Conservation (phyloP, 768 basidiomycete genomes). For the Udeniomyces megalosporus region DNA sequence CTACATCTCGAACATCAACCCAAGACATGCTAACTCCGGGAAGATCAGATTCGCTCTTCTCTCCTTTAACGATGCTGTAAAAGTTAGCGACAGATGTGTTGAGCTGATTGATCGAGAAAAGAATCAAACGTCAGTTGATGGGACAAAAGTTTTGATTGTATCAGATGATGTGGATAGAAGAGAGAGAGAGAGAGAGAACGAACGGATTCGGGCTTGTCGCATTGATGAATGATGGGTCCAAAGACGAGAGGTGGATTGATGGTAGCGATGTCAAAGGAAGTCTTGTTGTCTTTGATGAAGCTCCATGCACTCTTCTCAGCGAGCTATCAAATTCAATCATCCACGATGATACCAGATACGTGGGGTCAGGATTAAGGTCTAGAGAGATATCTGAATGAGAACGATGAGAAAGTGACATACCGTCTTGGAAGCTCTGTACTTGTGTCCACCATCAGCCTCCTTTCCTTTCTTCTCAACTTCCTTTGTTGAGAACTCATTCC, state of each 20-base stretch:
- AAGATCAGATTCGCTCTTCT: constrained; percentile 17
- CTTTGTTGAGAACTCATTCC: constrained; percentile 41
- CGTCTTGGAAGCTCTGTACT: constrained; percentile 22
- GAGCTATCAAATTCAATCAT: constrained; percentile 28
- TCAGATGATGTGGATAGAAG: neutral
- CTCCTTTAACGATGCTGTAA: constrained; percentile 17
- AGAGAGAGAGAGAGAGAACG: neutral
- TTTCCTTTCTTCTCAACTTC: constrained; percentile 39
- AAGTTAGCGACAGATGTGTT: constrained; percentile 30
- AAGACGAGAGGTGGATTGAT: constrained; percentile 35
- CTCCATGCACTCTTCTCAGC: constrained; percentile 49
- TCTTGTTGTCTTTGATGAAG: constrained; percentile 22
- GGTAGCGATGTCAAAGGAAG: constrained; percentile 38
- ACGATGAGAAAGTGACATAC: neutral
- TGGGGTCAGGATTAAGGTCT: too few relatives aligned
- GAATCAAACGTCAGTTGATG: constrained; percentile 15
- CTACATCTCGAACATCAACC: constrained; percentile 35
- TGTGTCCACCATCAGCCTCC: constrained; percentile 31
- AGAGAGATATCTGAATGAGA: neutral
- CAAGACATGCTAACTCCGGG: constrained; percentile 12
- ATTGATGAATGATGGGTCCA: neutral
- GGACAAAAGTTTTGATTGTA: too few relatives aligned
- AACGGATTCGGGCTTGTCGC: neutral
- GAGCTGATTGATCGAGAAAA: constrained; percentile 29
- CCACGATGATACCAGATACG: too few relatives aligned